Base-by-base conservation (phyloP, 140 eudicot genomes). In the Bidens hawaiensis region DNA sequence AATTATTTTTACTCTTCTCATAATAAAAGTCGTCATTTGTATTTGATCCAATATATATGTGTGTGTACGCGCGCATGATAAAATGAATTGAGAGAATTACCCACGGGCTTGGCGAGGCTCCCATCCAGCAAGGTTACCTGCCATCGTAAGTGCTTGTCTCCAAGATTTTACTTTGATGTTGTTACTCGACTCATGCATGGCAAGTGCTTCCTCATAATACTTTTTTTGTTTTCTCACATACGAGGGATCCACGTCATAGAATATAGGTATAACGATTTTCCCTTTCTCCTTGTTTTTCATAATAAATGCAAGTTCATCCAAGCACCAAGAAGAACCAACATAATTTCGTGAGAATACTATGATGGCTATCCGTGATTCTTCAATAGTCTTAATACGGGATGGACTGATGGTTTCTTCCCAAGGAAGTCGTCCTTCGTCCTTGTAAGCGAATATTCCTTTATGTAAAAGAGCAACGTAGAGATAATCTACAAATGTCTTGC, bases 291-390 rank as follows among this genome's bases (percentile, higher is more conserved):
- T n/a, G 28, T 40, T 41, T 13, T 42, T 6, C 31, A 68, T 55
- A 6, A 68, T 68, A 6, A 4, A 11, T 40, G 3, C 41, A n/a
- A 68, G 73, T 28, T 68, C 65, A 8, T 36, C n/a, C 9, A 68
- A 57, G 14, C 56, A 55, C 46, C 34, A 16, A 1, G 65, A 27
- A 25, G 65, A 68, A 12, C 5, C 7, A 4, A 65, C 73, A 25
- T 68, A 68, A 18, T 55, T 42, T 18, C n/a, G n/a, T n/a, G n/a
- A n/a, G n/a, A n/a, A n/a, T n/a, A n/a, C n/a, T n/a, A n/a, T n/a
- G n/a, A n/a, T n/a, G n/a, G n/a, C n/a, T n/a, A n/a, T n/a, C n/a
- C n/a, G n/a, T n/a, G n/a, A n/a, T n/a, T n/a, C n/a, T n/a, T n/a
- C n/a, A n/a, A n/a, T n/a, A n/a, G n/a, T n/a, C n/a, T n/a, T n/a